phyloP scores from a whole-genome alignment of 371 early-diverging fungal genomes.

The Circinella umbellata region DNA sequence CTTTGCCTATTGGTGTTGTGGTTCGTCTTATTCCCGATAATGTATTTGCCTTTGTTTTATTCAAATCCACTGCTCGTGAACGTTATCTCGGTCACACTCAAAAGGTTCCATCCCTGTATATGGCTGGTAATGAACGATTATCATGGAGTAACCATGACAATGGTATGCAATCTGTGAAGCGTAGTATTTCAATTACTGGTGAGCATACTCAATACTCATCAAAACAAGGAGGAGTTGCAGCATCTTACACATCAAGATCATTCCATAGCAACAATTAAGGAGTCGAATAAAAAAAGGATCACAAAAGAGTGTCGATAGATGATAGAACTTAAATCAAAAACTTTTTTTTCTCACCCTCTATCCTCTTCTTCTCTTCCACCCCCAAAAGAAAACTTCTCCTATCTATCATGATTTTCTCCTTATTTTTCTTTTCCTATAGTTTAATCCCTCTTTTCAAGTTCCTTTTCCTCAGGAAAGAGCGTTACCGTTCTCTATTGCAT shows the following conservation, averaged over 20 bases:
- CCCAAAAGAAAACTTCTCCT: not conserved
- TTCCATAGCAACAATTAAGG: constrained; percentile 12
- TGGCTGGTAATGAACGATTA: constrained; percentile 37
- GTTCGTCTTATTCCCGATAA: constrained; percentile 67
- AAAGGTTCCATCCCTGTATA: constrained; percentile 33
- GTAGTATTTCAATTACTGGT: not conserved
- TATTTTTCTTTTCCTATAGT: not conserved
- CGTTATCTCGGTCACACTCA: constrained; percentile 34
- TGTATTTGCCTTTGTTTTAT: constrained; percentile 36
- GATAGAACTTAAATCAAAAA: too few relatives aligned
- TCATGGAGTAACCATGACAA: constrained; percentile 20
- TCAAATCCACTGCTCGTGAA: constrained; percentile 30
- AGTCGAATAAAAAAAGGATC: not conserved
- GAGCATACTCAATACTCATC: not conserved
- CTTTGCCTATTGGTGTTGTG: constrained; percentile 72
- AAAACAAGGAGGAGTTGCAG: constrained; percentile 19
- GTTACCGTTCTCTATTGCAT: not conserved
- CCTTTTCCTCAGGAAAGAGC: not conserved
- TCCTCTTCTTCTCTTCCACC: too few relatives aligned
- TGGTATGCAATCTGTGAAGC: constrained; percentile 13
- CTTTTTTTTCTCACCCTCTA: too few relatives aligned
- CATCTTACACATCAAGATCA: constrained; percentile 20
- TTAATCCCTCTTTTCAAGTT: not conserved
- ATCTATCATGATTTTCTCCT: constrained; percentile 5
- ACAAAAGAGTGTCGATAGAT: too few relatives aligned